These are phyloP conservation scores for Phytophthora citrophthora DNA, from an alignment of 352 stramenopile species.

Conservation along the genomic window DNA sequence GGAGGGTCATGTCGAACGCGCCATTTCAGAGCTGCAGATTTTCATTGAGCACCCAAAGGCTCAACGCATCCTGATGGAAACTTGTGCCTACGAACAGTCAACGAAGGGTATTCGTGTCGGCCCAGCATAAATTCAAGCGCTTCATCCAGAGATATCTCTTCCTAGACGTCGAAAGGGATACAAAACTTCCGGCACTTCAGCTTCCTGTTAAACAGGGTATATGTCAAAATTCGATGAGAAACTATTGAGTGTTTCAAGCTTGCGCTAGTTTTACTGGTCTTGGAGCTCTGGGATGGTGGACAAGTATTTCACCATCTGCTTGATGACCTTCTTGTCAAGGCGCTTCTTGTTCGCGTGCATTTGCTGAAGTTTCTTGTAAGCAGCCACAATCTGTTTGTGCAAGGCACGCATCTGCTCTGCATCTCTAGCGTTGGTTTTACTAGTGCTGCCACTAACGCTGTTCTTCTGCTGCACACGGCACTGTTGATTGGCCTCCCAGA, in stretches of 20 bases:
- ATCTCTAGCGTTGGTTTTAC: constrained; percentile 42
- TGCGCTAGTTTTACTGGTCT: constrained; percentile 25
- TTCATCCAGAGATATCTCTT: constrained; percentile 18
- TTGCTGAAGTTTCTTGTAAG: constrained; percentile 78
- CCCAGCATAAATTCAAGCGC: constrained; percentile 36
- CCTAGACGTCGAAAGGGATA: constrained; percentile 19
- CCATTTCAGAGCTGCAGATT: constrained; percentile 72
- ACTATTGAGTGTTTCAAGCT: constrained; percentile 13
- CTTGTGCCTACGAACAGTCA: constrained; percentile 60
- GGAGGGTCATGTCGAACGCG: constrained; percentile 73
- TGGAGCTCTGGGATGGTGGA: constrained; percentile 70
- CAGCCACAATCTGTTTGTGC: constrained; percentile 54
- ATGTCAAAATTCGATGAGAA: constrained; percentile 29
- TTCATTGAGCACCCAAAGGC: constrained; percentile 80
- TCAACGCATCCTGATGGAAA: constrained; percentile 73
- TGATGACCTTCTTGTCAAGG: constrained; percentile 82
- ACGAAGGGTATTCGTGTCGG: constrained; percentile 79
- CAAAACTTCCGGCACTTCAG: neutral
- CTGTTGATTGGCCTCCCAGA: constrained; percentile 70
- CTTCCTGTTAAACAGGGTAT: constrained; percentile 8
- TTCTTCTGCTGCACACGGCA: constrained; percentile 56
- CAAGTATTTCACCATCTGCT: constrained; percentile 85
- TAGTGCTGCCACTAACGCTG: constrained; percentile 33
- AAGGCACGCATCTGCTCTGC: constrained; percentile 45
- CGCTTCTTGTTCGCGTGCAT: constrained; percentile 82